phyloP scores from a whole-genome alignment of 306 rosid genomes.

The Corylus americana region DNA sequence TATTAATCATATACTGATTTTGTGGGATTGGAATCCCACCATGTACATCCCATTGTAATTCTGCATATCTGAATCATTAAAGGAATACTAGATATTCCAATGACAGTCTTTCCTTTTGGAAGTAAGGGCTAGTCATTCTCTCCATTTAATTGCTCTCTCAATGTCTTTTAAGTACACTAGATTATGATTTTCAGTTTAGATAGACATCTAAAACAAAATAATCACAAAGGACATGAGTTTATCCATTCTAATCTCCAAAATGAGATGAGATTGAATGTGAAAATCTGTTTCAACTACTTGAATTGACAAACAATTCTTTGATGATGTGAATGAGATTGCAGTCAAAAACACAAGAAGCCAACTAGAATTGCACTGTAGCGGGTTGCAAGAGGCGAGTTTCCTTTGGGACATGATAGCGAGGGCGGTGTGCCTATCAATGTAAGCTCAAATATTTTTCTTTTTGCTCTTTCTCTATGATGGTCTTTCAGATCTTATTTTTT shows the following conservation, averaged over 20 bases:
- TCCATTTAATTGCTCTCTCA: background rate
- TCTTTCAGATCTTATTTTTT: too few species aligned
- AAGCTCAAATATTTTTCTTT: too few species aligned
- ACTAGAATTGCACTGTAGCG: too few species aligned
- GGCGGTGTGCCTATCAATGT: too few species aligned
- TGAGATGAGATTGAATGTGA: background rate
- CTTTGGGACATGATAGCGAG: too few species aligned
- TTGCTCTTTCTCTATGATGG: too few species aligned
- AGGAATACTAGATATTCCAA: background rate
- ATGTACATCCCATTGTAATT: slow-evolving; percentile 3
- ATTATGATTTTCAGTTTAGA: background rate
- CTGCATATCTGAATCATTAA: background rate
- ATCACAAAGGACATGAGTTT: background rate
- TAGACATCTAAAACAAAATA: background rate
- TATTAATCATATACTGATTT: background rate
- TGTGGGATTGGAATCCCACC: background rate
- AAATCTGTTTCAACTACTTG: background rate
- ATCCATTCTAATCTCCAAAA: background rate
- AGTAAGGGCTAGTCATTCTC: background rate
- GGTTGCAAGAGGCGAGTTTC: too few species aligned
- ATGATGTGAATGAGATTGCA: too few species aligned
- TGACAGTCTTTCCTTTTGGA: background rate
- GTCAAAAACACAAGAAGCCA: too few species aligned
- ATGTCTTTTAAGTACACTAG: background rate
- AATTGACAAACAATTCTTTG: too few species aligned